Conservation (phyloP, 495 filamentous ascomycete genomes). For the Darksidea phi region DNA sequence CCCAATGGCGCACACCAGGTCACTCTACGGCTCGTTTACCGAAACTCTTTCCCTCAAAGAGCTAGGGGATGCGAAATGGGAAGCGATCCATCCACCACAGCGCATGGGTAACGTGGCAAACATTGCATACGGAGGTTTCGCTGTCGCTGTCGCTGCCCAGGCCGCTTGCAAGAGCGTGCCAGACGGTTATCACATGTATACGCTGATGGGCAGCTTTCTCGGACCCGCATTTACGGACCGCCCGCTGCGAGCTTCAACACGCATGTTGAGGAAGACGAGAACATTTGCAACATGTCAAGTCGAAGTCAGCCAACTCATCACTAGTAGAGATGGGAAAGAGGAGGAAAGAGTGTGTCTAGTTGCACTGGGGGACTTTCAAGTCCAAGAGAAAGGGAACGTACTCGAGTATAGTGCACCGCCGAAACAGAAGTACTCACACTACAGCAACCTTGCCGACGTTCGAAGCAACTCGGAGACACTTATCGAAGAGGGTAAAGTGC, state of each 20-base stretch:
- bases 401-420: conserved; percentile 28
- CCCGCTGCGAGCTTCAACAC: conserved; percentile 6
- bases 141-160: conserved; percentile 25
- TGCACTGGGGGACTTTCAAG: conserved; percentile 33
- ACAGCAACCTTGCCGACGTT: background rate
- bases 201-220: conserved; percentile 29
- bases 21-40: background rate
- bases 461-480: background rate
- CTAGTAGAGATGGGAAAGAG: conserved; percentile 4
- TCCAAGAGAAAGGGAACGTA: conserved; percentile 10
- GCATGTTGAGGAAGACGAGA: conserved; percentile 26
- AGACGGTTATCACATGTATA: conserved; percentile 28
- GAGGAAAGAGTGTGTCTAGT: conserved; percentile 13
- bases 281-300: conserved; percentile 34
- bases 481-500: conserved; percentile 13
- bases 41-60: conserved; percentile 6
- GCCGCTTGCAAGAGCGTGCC: conserved; percentile 19
- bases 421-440: conserved; percentile 7
- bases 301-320: conserved; percentile 24
- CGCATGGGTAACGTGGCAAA: conserved; percentile 24
- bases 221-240: conserved; percentile 34
- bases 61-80: background rate
- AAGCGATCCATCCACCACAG: conserved; percentile 16
- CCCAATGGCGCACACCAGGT: too few species aligned
- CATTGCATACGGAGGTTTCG: conserved; percentile 36